Conservation (phyloP, 768 basidiomycete genomes). For the Psilocybe azurescens region DNA sequence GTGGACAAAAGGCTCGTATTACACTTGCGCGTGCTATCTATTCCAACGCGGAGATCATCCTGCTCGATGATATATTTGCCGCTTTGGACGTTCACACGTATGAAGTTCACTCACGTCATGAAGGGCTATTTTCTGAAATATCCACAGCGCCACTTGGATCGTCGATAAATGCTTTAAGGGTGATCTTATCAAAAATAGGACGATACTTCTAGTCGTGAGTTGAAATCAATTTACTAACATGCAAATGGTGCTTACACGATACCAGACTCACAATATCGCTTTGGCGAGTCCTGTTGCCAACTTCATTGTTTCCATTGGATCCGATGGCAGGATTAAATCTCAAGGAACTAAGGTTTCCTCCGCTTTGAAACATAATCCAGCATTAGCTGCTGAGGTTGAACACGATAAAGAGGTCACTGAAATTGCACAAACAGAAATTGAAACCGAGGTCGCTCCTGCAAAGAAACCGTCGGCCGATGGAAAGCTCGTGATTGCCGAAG, state of each 20-base stretch:
- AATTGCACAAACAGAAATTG: constrained; percentile 24
- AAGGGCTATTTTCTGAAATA: constrained; percentile 37
- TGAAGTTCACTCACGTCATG: constrained; percentile 6
- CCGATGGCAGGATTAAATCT: constrained; percentile 53
- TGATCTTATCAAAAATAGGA: constrained; percentile 71
- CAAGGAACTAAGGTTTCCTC: constrained; percentile 50
- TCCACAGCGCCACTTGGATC: constrained; percentile 77
- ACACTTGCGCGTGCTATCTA: constrained; percentile 52
- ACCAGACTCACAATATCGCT: constrained; percentile 51
- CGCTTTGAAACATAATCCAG: constrained; percentile 29
- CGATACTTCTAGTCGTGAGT: constrained; percentile 76
- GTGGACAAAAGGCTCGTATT: constrained; percentile 42
- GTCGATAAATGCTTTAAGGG: constrained; percentile 79
- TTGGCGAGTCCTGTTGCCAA: constrained; percentile 54
- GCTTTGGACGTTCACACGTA: constrained; percentile 52
- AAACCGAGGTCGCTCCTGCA: constrained; percentile 19
- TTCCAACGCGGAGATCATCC: constrained; percentile 57
- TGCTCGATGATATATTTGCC: constrained; percentile 76
- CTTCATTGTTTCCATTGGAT: constrained; percentile 58
- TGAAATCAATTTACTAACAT: not conserved
- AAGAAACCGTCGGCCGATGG: constrained; percentile 39
- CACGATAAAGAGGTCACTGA: constrained; percentile 31
- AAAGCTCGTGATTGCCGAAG: constrained; percentile 67
- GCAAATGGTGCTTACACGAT: not conserved
- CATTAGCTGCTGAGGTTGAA: constrained; percentile 43